Base-by-base conservation (phyloP, 345 rosid genomes). In the Firmiana major region DNA sequence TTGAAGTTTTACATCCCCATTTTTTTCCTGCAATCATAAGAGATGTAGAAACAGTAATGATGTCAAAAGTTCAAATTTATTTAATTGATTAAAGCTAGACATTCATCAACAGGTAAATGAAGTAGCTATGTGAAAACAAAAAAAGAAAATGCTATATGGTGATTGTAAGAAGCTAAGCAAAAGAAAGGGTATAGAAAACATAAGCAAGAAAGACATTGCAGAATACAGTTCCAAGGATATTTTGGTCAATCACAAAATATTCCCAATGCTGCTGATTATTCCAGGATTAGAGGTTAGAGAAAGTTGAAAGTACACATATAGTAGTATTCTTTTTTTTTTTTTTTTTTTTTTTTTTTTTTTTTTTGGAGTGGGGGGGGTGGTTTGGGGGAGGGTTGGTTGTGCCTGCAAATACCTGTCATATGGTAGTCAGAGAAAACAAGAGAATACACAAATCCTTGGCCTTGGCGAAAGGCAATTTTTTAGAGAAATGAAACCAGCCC, bases 1-100 rank as follows among this genome's bases (percentile, higher is more conserved):
- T 81, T 89, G 97, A 84, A 86, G 80, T 85, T 89, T 96, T 65
- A 79, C 78, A 79, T 93, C 97, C 66, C 90, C 97, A 84, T 90
- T 90, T 85, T 89, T 90, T 71, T 93, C 99, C 99, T 96, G 93
- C 70, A 85, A 76, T 66, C 62, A 76, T 53, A 60, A 81, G 70
- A 42, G 63, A n/a, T 71, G 40, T 11, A 71, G 73, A 79, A 71
- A 67, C 6, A 71, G 63, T 70, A 21, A 80, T 13, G 71, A 62
- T 12, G 11, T 19, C 1, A 51, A 63, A 15, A 28, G 1, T 58
- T 24, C 36, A 72, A 74, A 63, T 26, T 57, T 31, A 40, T 8
- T 55, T 55, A 45, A 42, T 76, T 24, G 19, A 82, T 78, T 45
- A 71, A 26, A 42, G 26, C 49, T 28, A 78, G 69, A 62, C 38